Percentiles rank a stretch among this genome's conserved stretches.
Conservation (phyloP, 192 early-diverging fungal species). For the Coemansia sp. region DNA sequence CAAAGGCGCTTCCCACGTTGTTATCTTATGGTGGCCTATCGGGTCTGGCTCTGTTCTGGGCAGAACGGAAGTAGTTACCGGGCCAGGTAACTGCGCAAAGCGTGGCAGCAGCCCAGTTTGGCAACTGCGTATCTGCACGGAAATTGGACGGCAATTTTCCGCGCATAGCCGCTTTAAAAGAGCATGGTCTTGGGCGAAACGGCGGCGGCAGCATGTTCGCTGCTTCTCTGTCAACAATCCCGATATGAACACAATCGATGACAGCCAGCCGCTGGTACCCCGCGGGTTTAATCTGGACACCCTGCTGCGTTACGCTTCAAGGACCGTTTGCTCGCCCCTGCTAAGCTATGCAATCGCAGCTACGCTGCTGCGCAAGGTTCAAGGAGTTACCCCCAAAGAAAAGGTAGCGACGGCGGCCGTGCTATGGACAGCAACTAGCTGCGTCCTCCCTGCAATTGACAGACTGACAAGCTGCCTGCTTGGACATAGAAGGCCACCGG, state of each 20-base stretch:
- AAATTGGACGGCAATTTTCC: too few relatives aligned
- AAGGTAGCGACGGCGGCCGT: slow-evolving; percentile 21
- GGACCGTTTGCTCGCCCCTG: slow-evolving; percentile 24
- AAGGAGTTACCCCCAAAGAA: slow-evolving; percentile 4
- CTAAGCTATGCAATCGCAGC: slow-evolving; percentile 30
- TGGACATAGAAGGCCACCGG: not conserved
- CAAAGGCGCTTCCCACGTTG: too few relatives aligned
- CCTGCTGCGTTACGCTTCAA: slow-evolving; percentile 24
- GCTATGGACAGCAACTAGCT: slow-evolving; percentile 28
- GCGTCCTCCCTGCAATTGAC: slow-evolving; percentile 20
- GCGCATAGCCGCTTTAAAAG: too few relatives aligned
- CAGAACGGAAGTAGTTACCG: too few relatives aligned
- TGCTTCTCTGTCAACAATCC: not conserved
- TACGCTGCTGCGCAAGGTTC: slow-evolving; percentile 8
- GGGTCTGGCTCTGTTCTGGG: too few relatives aligned
- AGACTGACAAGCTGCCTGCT: slow-evolving; percentile 13
- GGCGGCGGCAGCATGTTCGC: too few relatives aligned
- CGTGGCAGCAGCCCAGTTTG: too few relatives aligned
- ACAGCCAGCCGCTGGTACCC: slow-evolving; percentile 40
- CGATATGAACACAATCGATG: slow-evolving; percentile 35
- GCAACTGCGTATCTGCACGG: too few relatives aligned
- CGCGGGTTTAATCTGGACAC: slow-evolving; percentile 46
- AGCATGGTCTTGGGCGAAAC: too few relatives aligned
- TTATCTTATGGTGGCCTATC: too few relatives aligned
- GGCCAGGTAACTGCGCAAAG: too few relatives aligned